Percentiles rank a stretch among this genome's conserved stretches.
Evolutionary conservation across 768 basidiomycete species (phyloP).

Genomic region (Daedalea quercina): DNA sequence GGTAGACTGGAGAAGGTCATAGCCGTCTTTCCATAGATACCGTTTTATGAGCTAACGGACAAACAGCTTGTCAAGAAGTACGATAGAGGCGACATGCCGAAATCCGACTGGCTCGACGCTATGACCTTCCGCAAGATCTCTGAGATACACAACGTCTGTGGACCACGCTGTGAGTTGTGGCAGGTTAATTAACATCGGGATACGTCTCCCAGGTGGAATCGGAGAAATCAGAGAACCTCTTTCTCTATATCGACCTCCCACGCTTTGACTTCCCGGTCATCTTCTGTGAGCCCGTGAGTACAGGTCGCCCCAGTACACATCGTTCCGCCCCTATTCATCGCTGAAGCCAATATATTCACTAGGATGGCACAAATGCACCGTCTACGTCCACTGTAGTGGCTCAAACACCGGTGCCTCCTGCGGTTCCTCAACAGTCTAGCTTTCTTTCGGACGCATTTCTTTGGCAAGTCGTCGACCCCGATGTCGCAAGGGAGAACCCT

Average conservation of each 20-base stretch:
- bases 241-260: constrained; percentile 92
- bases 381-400: constrained; percentile 37
- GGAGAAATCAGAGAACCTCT: constrained; percentile 89
- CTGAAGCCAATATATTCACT: not conserved
- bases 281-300: constrained; percentile 79
- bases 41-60: not conserved
- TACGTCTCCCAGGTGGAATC: constrained; percentile 64
- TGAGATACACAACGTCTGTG: constrained; percentile 80
- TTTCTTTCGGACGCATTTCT: constrained; percentile 63
- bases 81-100: constrained; percentile 87
- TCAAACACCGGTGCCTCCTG: constrained; percentile 33
- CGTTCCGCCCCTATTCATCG: not conserved
- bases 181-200: not conserved
- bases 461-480: constrained; percentile 90
- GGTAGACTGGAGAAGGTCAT: constrained; percentile 86
- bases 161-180: not conserved
- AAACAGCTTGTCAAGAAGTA: constrained; percentile 87
- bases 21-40: not conserved
- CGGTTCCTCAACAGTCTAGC: constrained; percentile 33
- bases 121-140: constrained; percentile 93
- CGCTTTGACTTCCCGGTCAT: constrained; percentile 97
- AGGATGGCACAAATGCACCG: constrained; percentile 37
- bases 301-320: not conserved
- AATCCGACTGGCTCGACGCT: constrained; percentile 94
- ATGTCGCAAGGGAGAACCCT: constrained; percentile 86